phyloP scores from a whole-genome alignment of 2,329 filamentous ascomycete species.

The Neofusicoccum laricinum region DNA sequence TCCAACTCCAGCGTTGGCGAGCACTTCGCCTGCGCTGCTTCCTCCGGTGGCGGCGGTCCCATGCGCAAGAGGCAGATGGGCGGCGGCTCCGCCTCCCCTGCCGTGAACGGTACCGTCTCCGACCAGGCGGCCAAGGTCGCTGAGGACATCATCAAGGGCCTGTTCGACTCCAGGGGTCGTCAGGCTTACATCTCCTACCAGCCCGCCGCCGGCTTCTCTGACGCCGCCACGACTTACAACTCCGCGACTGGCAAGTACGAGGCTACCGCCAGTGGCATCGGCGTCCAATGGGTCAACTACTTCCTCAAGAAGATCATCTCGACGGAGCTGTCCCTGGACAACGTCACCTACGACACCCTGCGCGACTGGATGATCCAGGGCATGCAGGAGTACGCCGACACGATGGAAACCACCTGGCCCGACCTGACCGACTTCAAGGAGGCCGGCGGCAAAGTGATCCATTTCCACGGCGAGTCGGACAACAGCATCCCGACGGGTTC shows the following conservation, averaged over 20 bases:
- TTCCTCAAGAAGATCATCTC: constrained; percentile 33
- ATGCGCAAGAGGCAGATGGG: constrained; percentile 13
- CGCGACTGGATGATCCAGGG: constrained; percentile 51
- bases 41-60: constrained; percentile 21
- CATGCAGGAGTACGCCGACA: constrained; percentile 49
- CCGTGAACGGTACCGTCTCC: constrained; percentile 32
- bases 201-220: constrained; percentile 28
- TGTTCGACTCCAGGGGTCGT: constrained; percentile 39
- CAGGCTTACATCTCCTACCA: constrained; percentile 44
- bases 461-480: constrained; percentile 58
- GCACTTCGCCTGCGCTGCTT: constrained; percentile 43
- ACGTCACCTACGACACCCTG: constrained; percentile 56
- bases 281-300: constrained; percentile 42
- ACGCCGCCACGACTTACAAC: constrained; percentile 37
- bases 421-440: constrained; percentile 52
- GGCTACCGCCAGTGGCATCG: constrained; percentile 30
- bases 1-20: constrained; percentile 46
- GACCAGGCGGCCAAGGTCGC: constrained; percentile 26
- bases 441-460: constrained; percentile 55
- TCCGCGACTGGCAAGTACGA: constrained; percentile 30
- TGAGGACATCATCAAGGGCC: constrained; percentile 31
- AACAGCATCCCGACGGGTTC: constrained; percentile 52
- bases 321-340: not conserved
- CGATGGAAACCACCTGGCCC: constrained; percentile 52
- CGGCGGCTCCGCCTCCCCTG: constrained; percentile 19